These are phyloP conservation scores for Phytomonas sp. DNA, from an alignment of 208 protist genomes.

Conservation along the genomic window DNA sequence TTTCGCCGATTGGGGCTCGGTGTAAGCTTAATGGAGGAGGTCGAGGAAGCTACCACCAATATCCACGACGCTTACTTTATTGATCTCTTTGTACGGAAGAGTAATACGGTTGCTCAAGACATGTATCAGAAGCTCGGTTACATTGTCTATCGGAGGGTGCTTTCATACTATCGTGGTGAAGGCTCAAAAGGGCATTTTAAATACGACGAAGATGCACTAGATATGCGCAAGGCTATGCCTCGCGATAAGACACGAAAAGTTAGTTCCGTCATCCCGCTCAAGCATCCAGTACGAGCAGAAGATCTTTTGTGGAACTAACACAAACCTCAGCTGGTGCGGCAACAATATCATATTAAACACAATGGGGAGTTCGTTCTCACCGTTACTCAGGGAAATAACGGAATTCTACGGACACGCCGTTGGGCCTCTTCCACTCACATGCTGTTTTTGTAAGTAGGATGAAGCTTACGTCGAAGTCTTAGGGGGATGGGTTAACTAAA, in stretches of 20 bases:
- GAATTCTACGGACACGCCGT: no score
- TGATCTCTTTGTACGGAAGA: slow-evolving; percentile 97
- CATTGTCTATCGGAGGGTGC: slow-evolving; percentile 93
- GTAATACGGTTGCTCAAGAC: slow-evolving; percentile 95
- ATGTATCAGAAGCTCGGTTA: slow-evolving; percentile 99
- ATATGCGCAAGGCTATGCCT: slow-evolving; percentile 97
- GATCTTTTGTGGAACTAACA: slow-evolving; percentile 82
- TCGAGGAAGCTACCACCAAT: slow-evolving; percentile 84
- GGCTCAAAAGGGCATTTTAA: slow-evolving; percentile 48
- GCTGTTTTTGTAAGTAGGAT: no score
- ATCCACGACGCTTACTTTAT: slow-evolving; percentile 98
- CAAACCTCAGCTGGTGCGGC: not conserved
- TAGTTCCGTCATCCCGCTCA: slow-evolving; percentile 75
- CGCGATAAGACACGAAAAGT: slow-evolving; percentile 73
- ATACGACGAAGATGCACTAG: slow-evolving; percentile 83
- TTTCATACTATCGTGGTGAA: slow-evolving; percentile 77
- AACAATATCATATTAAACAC: no score
- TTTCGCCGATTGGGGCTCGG: slow-evolving; percentile 95
- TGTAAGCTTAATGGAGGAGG: slow-evolving; percentile 90
- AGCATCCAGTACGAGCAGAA: slow-evolving; percentile 58
- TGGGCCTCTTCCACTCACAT: no score
- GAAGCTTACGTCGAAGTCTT: no score
- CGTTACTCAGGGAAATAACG: no score
- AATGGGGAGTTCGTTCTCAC: no score
- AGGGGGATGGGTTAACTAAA: no score